Percentiles rank a stretch among this genome's conserved stretches.
Conservation (phyloP, 108 stramenopile genomes). For the Nitzschia putrida region DNA sequence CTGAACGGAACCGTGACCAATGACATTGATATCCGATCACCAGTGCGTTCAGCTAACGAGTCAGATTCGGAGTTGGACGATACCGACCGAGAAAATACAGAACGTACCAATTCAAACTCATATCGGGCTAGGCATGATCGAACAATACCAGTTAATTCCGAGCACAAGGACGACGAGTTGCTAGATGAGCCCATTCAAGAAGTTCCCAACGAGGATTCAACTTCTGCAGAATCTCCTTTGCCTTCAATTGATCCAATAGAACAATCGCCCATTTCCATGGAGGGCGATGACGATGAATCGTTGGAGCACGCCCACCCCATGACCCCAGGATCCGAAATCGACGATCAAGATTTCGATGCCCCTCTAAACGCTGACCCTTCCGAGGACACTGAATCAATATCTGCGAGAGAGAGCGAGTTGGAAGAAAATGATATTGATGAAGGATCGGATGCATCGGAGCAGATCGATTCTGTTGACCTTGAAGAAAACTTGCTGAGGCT, state of each 20-base stretch:
- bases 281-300: neutral
- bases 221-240: slow-evolving; percentile 2
- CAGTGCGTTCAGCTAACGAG: neutral
- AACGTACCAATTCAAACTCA: slow-evolving; percentile 5
- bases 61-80: slow-evolving; percentile 6
- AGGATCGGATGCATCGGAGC: neutral
- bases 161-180: neutral
- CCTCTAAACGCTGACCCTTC: neutral
- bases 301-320: no score
- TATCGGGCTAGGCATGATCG: slow-evolving; percentile 10
- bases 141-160: slow-evolving; percentile 11
- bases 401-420: neutral
- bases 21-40: neutral
- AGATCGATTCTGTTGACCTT: neutral
- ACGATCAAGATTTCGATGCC: neutral
- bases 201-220: neutral
- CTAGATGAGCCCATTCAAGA: neutral
- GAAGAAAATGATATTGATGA: neutral
- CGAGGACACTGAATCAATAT: neutral
- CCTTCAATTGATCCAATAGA: neutral
- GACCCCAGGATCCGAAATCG: neutral
- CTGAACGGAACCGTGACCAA: neutral
- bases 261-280: neutral
- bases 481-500: neutral
- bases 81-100: slow-evolving; percentile 3